Percentiles rank a stretch among this genome's conserved stretches.
phyloP scores from a whole-genome alignment of 106 monocot species.

The Dendrobium catenatum region DNA sequence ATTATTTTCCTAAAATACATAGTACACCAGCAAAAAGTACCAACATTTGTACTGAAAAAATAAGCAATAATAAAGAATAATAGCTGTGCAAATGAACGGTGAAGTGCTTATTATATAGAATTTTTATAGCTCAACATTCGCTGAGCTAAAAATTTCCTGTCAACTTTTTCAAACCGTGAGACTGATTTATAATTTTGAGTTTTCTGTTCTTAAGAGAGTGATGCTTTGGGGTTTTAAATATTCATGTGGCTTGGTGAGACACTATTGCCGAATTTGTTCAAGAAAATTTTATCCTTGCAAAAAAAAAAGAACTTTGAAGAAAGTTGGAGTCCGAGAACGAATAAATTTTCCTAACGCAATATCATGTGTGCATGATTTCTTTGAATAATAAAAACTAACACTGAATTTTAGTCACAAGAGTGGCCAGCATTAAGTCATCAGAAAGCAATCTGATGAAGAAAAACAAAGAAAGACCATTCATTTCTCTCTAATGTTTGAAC shows the following conservation, averaged over 20 bases:
- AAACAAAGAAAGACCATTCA: background rate
- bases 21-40: too few species aligned
- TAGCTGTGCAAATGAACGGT: too few species aligned
- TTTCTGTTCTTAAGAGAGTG: too few species aligned
- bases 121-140: too few species aligned
- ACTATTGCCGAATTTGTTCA: background rate
- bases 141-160: too few species aligned
- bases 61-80: too few species aligned
- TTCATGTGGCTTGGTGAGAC: background rate
- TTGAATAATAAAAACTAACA: background rate
- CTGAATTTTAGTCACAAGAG: background rate
- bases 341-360: background rate
- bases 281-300: background rate
- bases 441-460: background rate
- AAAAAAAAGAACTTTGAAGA: background rate
- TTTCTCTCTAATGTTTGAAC: background rate
- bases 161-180: too few species aligned
- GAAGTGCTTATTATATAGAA: too few species aligned
- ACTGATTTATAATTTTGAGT: too few species aligned
- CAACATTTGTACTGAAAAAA: too few species aligned
- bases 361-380: background rate
- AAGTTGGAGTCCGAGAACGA: background rate
- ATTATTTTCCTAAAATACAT: too few species aligned
- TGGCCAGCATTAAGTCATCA: background rate
- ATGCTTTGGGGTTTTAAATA: background rate